Percentiles rank a stretch among this genome's conserved stretches.
Evolutionary conservation across 73 alveolate genomes (phyloP).

Genomic region (Uronychia setigera): DNA sequence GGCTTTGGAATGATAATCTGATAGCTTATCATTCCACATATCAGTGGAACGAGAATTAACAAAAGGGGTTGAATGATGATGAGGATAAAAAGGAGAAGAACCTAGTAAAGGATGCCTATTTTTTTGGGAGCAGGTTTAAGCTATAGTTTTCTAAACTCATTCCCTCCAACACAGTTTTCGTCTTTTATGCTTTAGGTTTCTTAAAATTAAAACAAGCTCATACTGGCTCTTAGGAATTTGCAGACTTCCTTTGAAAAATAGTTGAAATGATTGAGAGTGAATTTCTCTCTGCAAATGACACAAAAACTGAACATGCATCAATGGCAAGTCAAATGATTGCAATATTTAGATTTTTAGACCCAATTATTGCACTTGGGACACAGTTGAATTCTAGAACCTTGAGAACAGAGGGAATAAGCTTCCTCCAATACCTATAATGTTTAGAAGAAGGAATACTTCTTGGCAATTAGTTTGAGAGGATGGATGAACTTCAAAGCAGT

Average conservation of each 20-base stretch:
- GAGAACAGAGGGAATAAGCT: not conserved
- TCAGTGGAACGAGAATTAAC: not conserved
- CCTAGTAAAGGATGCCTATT: not conserved
- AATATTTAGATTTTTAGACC: not conserved
- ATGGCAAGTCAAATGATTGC: not conserved
- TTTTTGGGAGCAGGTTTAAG: not conserved
- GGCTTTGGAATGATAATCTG: not conserved
- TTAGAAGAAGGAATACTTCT: not conserved
- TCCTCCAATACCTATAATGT: not conserved
- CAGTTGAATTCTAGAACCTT: not conserved
- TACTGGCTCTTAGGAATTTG: not conserved
- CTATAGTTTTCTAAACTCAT: not conserved
- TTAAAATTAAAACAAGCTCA: not conserved
- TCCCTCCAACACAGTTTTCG: too few species aligned
- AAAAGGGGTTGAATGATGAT: not conserved
- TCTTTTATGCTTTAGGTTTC: not conserved
- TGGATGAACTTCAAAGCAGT: not conserved
- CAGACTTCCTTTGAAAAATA: not conserved
- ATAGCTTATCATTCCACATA: not conserved
- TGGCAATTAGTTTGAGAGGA: not conserved
- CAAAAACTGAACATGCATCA: not conserved
- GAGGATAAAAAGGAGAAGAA: not conserved
- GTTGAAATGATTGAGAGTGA: not conserved
- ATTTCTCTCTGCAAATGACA: not conserved
- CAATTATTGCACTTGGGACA: not conserved